phyloP scores from a whole-genome alignment of 345 rosid species.

The Melaleuca alternifolia region DNA sequence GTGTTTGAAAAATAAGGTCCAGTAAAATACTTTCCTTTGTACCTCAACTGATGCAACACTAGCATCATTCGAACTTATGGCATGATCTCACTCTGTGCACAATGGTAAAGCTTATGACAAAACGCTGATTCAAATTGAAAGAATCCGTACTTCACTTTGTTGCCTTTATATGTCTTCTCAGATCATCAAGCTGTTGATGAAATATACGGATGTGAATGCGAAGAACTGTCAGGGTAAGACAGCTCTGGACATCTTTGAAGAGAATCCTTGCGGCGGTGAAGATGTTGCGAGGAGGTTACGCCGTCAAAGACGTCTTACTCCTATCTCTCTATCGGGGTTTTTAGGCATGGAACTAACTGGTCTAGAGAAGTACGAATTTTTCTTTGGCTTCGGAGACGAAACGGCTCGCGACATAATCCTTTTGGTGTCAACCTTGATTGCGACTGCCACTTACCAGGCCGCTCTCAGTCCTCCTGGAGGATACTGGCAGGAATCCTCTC shows the following conservation, averaged over 20 bases:
- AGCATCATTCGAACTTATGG: neutral
- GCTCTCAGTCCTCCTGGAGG: neutral
- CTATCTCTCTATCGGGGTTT: accelerated
- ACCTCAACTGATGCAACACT: neutral
- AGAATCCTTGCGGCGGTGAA: accelerated
- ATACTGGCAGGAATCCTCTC: neutral
- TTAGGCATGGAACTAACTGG: neutral
- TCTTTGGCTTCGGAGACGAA: neutral
- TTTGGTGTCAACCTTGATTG: neutral
- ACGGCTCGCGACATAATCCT: neutral
- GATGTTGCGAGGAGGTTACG: neutral
- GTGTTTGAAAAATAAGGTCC: neutral
- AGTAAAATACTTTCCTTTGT: neutral
- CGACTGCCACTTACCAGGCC: neutral
- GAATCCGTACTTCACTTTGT: neutral
- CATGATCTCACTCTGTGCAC: neutral
- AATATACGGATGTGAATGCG: accelerated
- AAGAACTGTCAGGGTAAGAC: accelerated
- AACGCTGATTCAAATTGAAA: neutral
- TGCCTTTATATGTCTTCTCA: neutral
- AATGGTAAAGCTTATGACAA: neutral
- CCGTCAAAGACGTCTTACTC: neutral
- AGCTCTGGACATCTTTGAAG: accelerated
- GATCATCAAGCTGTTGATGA: neutral
- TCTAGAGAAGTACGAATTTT: neutral